Evolutionary conservation across 192 early-diverging fungal species (phyloP).

Genomic region (Glomus cerebriforme): DNA sequence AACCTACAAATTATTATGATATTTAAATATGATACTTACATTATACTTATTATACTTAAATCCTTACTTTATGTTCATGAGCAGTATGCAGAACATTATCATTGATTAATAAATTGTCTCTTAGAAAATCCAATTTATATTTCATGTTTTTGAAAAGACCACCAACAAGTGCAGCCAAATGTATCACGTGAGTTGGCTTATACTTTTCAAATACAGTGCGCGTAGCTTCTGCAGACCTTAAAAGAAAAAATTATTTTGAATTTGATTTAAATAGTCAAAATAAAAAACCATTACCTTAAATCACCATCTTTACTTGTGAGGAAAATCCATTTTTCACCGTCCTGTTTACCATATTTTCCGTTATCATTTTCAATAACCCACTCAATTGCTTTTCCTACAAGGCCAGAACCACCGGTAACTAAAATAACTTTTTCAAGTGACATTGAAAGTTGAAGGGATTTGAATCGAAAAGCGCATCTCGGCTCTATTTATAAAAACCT

Average conservation of each 20-base stretch:
- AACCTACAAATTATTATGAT: conserved; percentile 46
- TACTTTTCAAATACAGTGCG: conserved; percentile 73
- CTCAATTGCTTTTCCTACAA: conserved; percentile 76
- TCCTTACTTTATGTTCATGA: conserved; percentile 59
- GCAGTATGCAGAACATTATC: conserved; percentile 71
- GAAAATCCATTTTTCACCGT: conserved; percentile 76
- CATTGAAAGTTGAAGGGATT: not conserved
- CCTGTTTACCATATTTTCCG: conserved; percentile 53
- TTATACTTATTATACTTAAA: not conserved
- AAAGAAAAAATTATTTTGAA: conserved; percentile 12
- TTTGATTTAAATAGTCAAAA: not conserved
- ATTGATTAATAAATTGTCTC: conserved; percentile 78
- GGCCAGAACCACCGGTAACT: conserved; percentile 78
- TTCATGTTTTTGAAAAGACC: conserved; percentile 84
- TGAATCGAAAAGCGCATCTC: no score
- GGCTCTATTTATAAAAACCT: no score
- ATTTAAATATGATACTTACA: not conserved
- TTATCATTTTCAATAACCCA: conserved; percentile 66
- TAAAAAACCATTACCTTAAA: conserved; percentile 57
- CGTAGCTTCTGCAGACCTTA: conserved; percentile 47
- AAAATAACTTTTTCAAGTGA: conserved; percentile 55
- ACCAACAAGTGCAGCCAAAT: conserved; percentile 72
- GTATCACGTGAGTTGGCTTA: conserved; percentile 79
- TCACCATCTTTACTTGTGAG: conserved; percentile 76
- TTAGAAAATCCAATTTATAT: conserved; percentile 75